Evolutionary conservation across 805 yeast genomes (phyloP).

Genomic region (Zygosaccharomyces pseudorouxii): DNA sequence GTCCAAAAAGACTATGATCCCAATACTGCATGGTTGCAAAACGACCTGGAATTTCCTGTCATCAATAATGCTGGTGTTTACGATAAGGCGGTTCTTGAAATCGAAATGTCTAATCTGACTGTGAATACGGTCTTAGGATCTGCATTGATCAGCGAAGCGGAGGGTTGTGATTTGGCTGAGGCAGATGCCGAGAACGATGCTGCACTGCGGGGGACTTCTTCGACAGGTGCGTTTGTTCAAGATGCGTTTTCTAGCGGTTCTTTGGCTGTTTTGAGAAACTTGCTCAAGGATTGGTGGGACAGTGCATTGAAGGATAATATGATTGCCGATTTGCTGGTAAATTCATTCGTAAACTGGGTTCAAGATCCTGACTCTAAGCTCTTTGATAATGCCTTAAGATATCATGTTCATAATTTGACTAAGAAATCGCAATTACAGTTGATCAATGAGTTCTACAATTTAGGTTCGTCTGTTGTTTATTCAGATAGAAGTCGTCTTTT

Average conservation of each 20-base stretch:
- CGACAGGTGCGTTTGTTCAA: constrained; percentile 51
- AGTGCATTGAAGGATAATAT: constrained; percentile 63
- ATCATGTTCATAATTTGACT: constrained; percentile 83
- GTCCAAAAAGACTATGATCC: constrained; percentile 57
- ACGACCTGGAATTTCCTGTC: constrained; percentile 62
- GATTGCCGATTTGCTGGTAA: constrained; percentile 80
- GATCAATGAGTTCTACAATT: constrained; percentile 64
- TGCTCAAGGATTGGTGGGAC: constrained; percentile 93
- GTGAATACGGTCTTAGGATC: constrained; percentile 86
- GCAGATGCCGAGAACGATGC: constrained; percentile 32
- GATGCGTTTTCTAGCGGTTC: constrained; percentile 81
- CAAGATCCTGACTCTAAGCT: constrained; percentile 66
- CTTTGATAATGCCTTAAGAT: constrained; percentile 73
- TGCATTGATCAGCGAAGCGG: constrained; percentile 78
- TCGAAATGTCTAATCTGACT: constrained; percentile 71
- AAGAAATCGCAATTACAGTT: constrained; percentile 78
- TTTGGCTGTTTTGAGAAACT: constrained; percentile 57
- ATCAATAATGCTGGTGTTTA: constrained; percentile 77
- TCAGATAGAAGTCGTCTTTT: constrained; percentile 75
- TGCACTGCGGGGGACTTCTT: constrained; percentile 16
- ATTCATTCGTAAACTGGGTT: constrained; percentile 81
- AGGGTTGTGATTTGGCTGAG: constrained; percentile 73
- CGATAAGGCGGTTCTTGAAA: constrained; percentile 70
- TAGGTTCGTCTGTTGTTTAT: constrained; percentile 76
- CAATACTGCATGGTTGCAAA: constrained; percentile 36